These are phyloP conservation scores for Oryza brachyantha DNA, from an alignment of 176 grass and related monocot species.

Conservation along the genomic window DNA sequence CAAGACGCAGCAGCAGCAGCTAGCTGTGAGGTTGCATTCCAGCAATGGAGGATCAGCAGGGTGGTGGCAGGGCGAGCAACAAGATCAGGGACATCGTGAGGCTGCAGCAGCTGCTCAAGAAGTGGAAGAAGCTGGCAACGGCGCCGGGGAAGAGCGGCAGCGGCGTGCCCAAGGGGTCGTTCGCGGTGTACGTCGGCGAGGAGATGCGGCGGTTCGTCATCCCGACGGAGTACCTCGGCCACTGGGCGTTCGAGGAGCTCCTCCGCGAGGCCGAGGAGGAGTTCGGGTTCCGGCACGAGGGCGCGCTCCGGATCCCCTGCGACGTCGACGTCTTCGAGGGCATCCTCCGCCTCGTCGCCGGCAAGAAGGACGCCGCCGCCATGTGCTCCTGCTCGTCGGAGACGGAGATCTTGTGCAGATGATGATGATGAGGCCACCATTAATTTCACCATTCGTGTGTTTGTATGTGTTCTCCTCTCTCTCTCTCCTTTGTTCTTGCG, in stretches of 20 bases:
- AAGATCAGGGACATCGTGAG: slow-evolving; percentile 79
- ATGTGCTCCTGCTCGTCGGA: slow-evolving; percentile 56
- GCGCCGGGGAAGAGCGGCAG: slow-evolving; percentile 28
- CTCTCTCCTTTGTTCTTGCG: slow-evolving; percentile 50
- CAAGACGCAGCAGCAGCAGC: slow-evolving; percentile 16
- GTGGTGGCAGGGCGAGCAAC: slow-evolving; percentile 45
- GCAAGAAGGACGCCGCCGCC: slow-evolving; percentile 46
- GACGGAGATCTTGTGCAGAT: slow-evolving; percentile 72
- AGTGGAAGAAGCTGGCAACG: slow-evolving; percentile 69
- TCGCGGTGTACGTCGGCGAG: slow-evolving; percentile 82
- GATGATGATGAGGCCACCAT: background rate
- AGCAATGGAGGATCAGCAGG: slow-evolving; percentile 33
- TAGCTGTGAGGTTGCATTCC: background rate
- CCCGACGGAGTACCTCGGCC: slow-evolving; percentile 77
- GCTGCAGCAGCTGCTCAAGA: slow-evolving; percentile 84
- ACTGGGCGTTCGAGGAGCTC: slow-evolving; percentile 65
- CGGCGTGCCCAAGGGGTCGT: slow-evolving; percentile 61
- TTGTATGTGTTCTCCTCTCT: slow-evolving; percentile 28
- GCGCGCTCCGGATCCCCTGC: slow-evolving; percentile 83
- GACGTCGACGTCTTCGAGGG: slow-evolving; percentile 62
- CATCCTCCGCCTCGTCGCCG: slow-evolving; percentile 52
- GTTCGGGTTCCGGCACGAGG: slow-evolving; percentile 85
- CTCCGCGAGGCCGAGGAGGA: slow-evolving; percentile 91
- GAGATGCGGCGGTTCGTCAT: slow-evolving; percentile 95
- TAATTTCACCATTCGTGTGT: background rate